These are phyloP conservation scores for Cichorium intybus DNA, from an alignment of 140 eudicot species.

Conservation along the genomic window DNA sequence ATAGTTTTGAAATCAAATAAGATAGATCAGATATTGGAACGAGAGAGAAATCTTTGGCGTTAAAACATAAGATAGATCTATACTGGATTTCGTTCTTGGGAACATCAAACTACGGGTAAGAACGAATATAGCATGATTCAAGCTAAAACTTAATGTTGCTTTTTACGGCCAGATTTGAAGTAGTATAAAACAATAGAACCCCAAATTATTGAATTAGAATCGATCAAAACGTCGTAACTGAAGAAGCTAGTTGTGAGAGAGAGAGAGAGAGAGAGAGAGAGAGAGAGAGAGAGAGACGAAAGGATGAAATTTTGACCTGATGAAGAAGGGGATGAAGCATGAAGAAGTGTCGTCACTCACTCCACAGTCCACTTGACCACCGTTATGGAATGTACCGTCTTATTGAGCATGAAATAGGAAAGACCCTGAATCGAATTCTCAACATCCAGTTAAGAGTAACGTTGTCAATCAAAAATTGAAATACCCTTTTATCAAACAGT, in stretches of 20 bases:
- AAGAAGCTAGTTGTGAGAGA: no score
- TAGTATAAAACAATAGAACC: not conserved
- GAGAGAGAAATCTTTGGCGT: not conserved
- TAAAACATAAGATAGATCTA: not conserved
- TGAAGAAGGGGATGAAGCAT: not conserved
- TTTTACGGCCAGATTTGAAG: conserved; percentile 6
- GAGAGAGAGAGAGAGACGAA: not conserved
- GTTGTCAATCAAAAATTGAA: no score
- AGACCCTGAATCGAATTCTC: no score
- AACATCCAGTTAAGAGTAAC: no score
- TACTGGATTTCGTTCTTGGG: not conserved
- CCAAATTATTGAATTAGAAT: not conserved
- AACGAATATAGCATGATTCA: not conserved
- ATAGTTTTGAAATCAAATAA: not conserved
- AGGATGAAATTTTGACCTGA: conserved; percentile 3
- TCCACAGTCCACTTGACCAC: no score
- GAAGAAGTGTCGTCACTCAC: conserved; percentile 17
- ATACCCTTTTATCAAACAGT: no score
- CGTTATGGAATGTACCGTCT: no score
- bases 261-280: not conserved
- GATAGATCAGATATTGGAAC: not conserved
- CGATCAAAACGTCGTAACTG: not conserved
- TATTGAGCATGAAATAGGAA: no score
- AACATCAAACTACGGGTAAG: not conserved
- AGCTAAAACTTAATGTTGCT: not conserved